Conservation (phyloP, 2,329 filamentous ascomycete genomes). For the Apiospora malaysiana region DNA sequence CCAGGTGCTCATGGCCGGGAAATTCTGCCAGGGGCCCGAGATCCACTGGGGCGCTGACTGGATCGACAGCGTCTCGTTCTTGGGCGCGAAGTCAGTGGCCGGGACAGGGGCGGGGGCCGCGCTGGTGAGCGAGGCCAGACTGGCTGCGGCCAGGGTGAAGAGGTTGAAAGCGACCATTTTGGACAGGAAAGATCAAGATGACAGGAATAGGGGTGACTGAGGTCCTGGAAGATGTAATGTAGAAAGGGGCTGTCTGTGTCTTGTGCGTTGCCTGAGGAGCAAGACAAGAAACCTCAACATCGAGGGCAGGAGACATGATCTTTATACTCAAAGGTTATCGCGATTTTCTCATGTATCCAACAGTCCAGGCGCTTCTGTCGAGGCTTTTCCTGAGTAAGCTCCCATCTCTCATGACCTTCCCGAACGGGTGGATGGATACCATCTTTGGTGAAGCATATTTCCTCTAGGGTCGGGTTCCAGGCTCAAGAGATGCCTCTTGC, state of each 20-base stretch:
- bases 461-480: not conserved
- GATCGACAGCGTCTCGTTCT: not conserved
- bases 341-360: no score
- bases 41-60: slow-evolving; percentile 25
- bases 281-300: not conserved
- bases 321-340: not conserved
- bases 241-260: not conserved
- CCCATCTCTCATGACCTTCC: not conserved
- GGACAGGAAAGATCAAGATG: not conserved
- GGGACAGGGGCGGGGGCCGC: not conserved
- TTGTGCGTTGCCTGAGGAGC: not conserved
- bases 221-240: not conserved
- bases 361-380: not conserved
- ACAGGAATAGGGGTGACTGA: not conserved
- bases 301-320: not conserved
- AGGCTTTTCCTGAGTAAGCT: not conserved
- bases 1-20: slow-evolving; percentile 42
- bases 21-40: slow-evolving; percentile 37
- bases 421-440: not conserved
- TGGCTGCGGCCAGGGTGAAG: slow-evolving; percentile 1
- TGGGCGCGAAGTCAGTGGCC: not conserved
- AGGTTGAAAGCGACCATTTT: slow-evolving; percentile 4
- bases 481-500: not conserved
- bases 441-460: not conserved
- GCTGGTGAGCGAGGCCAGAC: not conserved